Evolutionary conservation across 140 eudicot genomes (phyloP), one percentile per base, ranked within the genome.

Genomic region (Anethum foeniculum): DNA sequence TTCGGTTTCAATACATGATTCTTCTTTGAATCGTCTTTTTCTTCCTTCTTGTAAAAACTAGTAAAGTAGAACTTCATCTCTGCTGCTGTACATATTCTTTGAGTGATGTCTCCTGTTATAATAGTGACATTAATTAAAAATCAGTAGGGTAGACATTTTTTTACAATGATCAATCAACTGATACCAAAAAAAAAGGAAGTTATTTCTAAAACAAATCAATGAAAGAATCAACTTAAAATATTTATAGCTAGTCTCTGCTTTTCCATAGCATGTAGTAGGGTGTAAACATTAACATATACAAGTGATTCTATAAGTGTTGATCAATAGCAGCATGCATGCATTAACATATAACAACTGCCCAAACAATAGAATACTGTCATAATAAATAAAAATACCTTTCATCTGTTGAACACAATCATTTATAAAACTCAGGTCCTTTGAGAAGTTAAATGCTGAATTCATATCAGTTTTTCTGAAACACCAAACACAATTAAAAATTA

Each of bases 51-150:
- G 79, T 88, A 75, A 74, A 95, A 90, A 76, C 97, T 92, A 2
- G 85, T 83, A 47, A 95, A 90, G 80, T 85, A 95, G 85, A 92
- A 88, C 87, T 86, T 89, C 80, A 91, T 92, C 88, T 95, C 99
- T 25, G 99, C 90, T 72, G 97, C 92, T 27, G 93, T 88, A 75
- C 99, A 95, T 65, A 95, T 34, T 79, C 97, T 85, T 75, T 84
- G 79, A 13, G 95, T 87, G 78, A 89, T 90, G 79, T 95, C 99
- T 67, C 82, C 82, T 95, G 97, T 77, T 51, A 71, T 84, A 32
- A 80, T 75, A 54, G 69, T 28, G 41, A 68, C 74, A 68, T 14
- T 2, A 13, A 1, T 34, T 34, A 34, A 34, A 62, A 62, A 62
- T 62, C 34, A 62, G 6, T 60, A 60, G 68, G 11, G 15, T 32